Evolutionary conservation across 352 stramenopile species (phyloP).

Genomic region (Globisporangium barbulae): DNA sequence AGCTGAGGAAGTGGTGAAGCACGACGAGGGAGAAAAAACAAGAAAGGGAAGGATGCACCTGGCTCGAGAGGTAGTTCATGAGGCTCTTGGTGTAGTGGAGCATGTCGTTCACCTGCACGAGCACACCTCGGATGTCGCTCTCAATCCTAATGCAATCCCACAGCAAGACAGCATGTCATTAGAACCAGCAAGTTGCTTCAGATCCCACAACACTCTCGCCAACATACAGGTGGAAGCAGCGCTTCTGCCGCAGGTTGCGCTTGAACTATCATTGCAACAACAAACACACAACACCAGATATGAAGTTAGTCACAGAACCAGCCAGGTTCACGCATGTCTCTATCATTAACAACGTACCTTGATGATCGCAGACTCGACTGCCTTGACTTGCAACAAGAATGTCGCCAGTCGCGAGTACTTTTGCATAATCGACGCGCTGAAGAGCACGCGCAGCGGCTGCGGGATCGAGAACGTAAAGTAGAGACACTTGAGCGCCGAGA

Average conservation of each 20-base stretch:
- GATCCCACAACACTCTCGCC: too few species aligned
- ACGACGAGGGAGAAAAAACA: neutral
- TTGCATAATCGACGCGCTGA: slow-evolving; percentile 48
- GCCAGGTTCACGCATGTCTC: neutral
- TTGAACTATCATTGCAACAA: slow-evolving; percentile 42
- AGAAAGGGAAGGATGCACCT: slow-evolving; percentile 27
- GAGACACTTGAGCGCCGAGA: slow-evolving; percentile 53
- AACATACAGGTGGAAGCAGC: slow-evolving; percentile 46
- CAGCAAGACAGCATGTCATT: neutral
- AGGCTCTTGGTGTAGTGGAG: slow-evolving; percentile 73
- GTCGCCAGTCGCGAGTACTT: slow-evolving; percentile 62
- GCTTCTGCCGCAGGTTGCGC: slow-evolving; percentile 42
- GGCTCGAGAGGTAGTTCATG: slow-evolving; percentile 62
- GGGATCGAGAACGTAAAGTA: slow-evolving; percentile 49
- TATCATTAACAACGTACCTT: slow-evolving; percentile 31
- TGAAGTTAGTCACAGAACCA: neutral
- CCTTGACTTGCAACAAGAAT: slow-evolving; percentile 64
- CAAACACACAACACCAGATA: neutral
- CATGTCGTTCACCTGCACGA: slow-evolving; percentile 66
- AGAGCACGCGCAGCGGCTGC: slow-evolving; percentile 57
- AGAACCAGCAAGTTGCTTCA: neutral
- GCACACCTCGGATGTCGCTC: slow-evolving; percentile 30
- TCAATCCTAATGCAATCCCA: slow-evolving; percentile 34
- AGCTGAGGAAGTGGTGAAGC: neutral
- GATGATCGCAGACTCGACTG: slow-evolving; percentile 47